A percentile compares a stretch with the other conserved stretches of the same genome.
Conservation (phyloP, 2,329 filamentous ascomycete genomes). For the Talaromyces pinophilus region DNA sequence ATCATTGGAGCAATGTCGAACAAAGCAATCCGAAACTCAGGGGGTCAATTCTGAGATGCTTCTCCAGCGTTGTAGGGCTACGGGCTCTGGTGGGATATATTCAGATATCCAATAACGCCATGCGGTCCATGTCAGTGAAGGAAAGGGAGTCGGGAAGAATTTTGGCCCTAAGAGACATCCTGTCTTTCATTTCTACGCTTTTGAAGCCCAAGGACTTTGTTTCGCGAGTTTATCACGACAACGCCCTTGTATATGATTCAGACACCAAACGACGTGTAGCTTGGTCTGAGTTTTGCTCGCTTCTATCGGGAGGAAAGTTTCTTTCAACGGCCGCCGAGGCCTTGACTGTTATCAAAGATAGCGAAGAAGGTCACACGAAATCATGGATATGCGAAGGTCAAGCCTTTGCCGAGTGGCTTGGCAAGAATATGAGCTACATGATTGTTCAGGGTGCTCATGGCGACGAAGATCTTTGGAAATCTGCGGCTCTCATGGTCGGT, state of each 20-base stretch:
- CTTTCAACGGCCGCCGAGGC: conserved; percentile 60
- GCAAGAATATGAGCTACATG: conserved; percentile 58
- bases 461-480: conserved; percentile 36
- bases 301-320: conserved; percentile 62
- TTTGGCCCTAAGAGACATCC: conserved; percentile 36
- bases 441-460: conserved; percentile 44
- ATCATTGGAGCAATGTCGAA: conserved; percentile 73
- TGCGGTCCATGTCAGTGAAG: conserved; percentile 30
- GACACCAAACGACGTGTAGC: conserved; percentile 53
- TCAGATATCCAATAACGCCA: conserved; percentile 55
- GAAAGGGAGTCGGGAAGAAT: conserved; percentile 38
- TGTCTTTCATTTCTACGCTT: conserved; percentile 41
- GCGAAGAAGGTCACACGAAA: conserved; percentile 29
- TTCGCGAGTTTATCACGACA: conserved; percentile 48
- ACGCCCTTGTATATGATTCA: conserved; percentile 43
- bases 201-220: conserved; percentile 50
- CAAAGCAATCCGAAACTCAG: conserved; percentile 31
- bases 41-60: conserved; percentile 59
- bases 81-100: conserved; percentile 75
- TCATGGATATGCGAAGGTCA: conserved; percentile 67
- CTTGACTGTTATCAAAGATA: conserved; percentile 41
- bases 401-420: conserved; percentile 71
- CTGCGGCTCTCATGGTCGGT: conserved; percentile 50
- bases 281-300: conserved; percentile 64
- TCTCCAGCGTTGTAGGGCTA: conserved; percentile 74